Base-by-base conservation (phyloP, 2,329 filamentous ascomycete genomes). In the Venturia pyrina region DNA sequence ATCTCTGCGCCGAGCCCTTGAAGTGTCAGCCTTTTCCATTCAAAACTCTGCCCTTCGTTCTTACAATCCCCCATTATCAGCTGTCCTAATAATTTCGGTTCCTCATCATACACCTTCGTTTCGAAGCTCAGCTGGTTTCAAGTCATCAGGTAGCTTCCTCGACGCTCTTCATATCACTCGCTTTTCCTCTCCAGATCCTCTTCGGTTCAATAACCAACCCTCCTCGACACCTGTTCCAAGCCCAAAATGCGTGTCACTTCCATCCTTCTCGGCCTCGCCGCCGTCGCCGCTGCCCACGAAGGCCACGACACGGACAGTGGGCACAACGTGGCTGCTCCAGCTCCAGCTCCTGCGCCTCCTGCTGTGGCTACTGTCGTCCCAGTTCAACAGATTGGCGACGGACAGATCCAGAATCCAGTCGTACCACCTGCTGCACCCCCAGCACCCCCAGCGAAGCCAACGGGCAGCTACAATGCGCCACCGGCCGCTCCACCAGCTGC, bases 381-480 rank as follows among this genome's bases (percentile, higher is more conserved):
- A 40, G 40, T 66, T 44, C 61, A 63, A 32, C 65, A 66, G 50
- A 66, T 66, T 24, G 46, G 46, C 34, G 65, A 66, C 40, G 65
- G 65, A n/a, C 65, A 66, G 41, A 66, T 66, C 46, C 65, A 66
- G 61, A 63, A 63, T 32, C 64, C 64, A 59, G 63, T 19, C 11
- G 24, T n/a, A 5, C 48, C 32, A 21, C 28, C 46, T 37, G 15
- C 56, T 44, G 24, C 64, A 28, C 28, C 28, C 13, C 24, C 40
- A 32, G 6, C 59, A 15, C 56, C 64, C 11, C 63, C 63, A 37
- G 63, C 48, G 19, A 7, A 44, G 11, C 46, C 62, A 43, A 43
- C 41, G 15, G 15, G 41, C 13, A 43, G 8, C 41, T 40, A 43
- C 37, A 11, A 53, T 40, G 21, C 48, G 1, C 48, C 59, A 62